These are phyloP conservation scores for Scleromitrula shiraiana DNA, from an alignment of 2,329 filamentous ascomycete genomes.

Conservation along the genomic window DNA sequence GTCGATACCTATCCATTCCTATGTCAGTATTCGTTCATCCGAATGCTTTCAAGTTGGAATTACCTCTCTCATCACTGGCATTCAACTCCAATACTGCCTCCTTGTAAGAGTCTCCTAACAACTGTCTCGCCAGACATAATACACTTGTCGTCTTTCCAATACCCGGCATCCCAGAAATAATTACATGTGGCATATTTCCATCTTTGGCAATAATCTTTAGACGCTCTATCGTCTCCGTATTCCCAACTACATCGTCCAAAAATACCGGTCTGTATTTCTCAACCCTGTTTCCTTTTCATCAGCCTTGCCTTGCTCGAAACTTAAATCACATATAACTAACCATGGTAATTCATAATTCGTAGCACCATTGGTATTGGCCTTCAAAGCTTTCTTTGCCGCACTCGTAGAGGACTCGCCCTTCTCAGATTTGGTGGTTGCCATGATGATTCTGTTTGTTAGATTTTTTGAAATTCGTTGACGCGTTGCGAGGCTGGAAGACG, in stretches of 20 bases:
- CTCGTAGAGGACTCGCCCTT: constrained; percentile 52
- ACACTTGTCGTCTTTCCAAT: constrained; percentile 98
- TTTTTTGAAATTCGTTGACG: constrained; percentile 14
- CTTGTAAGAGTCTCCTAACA: constrained; percentile 90
- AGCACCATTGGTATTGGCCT: constrained; percentile 41
- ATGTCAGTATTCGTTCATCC: not conserved
- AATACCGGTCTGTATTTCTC: constrained; percentile 96
- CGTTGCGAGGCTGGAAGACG: constrained; percentile 15
- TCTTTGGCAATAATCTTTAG: constrained; percentile 97
- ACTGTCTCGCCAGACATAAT: constrained; percentile 81
- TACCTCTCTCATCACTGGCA: constrained; percentile 86
- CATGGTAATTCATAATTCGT: constrained; percentile 71
- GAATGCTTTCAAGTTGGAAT: not conserved
- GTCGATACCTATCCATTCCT: constrained; percentile 62
- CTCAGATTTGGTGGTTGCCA: constrained; percentile 25
- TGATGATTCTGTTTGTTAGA: constrained; percentile 2
- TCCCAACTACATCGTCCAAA: constrained; percentile 94
- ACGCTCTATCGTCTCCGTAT: constrained; percentile 94
- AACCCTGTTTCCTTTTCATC: constrained; percentile 54
- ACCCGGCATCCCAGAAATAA: constrained; percentile 98
- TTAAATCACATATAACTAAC: constrained; percentile 36
- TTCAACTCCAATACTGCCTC: constrained; percentile 96
- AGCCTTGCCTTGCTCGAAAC: not conserved
- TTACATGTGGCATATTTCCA: constrained; percentile 98
- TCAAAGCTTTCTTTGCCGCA: constrained; percentile 48